These are phyloP conservation scores for Pestalotiopsis sp. DNA, from an alignment of 2,329 filamentous ascomycete genomes.

Conservation along the genomic window DNA sequence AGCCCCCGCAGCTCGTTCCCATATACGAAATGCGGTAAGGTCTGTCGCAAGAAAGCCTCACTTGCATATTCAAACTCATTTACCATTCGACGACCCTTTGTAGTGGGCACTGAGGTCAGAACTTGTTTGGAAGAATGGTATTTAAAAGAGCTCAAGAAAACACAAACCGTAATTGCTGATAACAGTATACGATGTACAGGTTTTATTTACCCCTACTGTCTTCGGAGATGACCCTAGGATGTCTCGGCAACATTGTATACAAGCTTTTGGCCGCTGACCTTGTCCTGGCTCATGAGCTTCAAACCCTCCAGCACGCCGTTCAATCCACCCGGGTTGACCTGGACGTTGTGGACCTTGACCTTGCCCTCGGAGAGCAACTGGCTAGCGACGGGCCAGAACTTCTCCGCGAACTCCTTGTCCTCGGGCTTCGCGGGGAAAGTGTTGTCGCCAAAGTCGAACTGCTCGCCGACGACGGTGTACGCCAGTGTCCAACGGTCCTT, in stretches of 20 bases:
- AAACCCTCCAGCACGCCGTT: background rate
- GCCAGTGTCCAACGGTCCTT: background rate
- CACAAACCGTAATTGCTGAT: no score
- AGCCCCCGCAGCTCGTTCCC: background rate
- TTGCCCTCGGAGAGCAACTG: background rate
- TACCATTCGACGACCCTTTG: no score
- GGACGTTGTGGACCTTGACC: background rate
- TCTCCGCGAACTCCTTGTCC: background rate
- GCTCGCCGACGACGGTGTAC: background rate
- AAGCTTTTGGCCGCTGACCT: conserved; percentile 2
- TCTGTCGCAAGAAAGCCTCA: background rate
- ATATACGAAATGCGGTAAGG: background rate
- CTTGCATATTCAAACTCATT: no score
- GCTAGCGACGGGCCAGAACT: background rate
- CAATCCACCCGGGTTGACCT: background rate
- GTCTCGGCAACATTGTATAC: conserved; percentile 3
- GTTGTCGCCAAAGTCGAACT: background rate
- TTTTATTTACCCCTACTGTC: no score
- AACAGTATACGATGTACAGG: no score
- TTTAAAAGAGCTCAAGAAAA: no score
- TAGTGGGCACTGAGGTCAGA: no score
- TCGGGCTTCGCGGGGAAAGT: background rate
- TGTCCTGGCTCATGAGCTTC: background rate
- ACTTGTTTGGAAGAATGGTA: no score
- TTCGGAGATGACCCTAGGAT: background rate